Evolutionary conservation across 148 eudicot species (phyloP), one percentile per base, ranked within the genome.

Genomic region (Gaultheria prostrata): DNA sequence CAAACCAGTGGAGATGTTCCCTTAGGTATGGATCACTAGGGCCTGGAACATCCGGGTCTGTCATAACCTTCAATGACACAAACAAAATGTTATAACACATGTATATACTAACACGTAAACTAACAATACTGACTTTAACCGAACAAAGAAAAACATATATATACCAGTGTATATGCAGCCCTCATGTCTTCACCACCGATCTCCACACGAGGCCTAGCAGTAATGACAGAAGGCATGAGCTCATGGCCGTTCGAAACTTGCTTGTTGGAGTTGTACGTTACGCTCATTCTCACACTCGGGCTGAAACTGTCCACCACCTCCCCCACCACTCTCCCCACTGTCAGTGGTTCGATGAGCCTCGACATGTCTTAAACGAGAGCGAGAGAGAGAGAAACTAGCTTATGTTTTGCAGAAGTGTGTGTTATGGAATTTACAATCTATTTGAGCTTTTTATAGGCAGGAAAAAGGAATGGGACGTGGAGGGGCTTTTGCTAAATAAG

Each of bases 11-110:
- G 73, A 95, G 91, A 86, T 95, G 94, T 79, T 95, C 98, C 84
- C 93, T 89, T 57, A 93, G 82, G 84, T 93, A 90, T 13, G 97
- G 94, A 84, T 95, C 97, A 83, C 98, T 95, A 33, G 98, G 98
- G 89, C 97, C 87, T 61, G 98, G 98, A 83, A 91, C 94, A 90
- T 95, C 98, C 8, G 98, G 98, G 86, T 95, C 98, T 32, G 93
- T 93, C 98, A 95, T 92, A 35, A 95, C 87, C 98, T 95, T 80
- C 77, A 82, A 54, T 11, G 33, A 74, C 6, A 45, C 43, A 69
- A 11, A 26, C 54, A 69, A 28, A 82, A 21, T 24, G 17, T n/a
- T n/a, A n/a, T n/a, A n/a, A n/a, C n/a, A n/a, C n/a, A n/a, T n/a
- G n/a, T n/a, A n/a, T n/a, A n/a, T n/a, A n/a, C n/a, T n/a, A n/a